Conservation (phyloP, 106 monocot genomes). For the Amphibolis antarctica region DNA sequence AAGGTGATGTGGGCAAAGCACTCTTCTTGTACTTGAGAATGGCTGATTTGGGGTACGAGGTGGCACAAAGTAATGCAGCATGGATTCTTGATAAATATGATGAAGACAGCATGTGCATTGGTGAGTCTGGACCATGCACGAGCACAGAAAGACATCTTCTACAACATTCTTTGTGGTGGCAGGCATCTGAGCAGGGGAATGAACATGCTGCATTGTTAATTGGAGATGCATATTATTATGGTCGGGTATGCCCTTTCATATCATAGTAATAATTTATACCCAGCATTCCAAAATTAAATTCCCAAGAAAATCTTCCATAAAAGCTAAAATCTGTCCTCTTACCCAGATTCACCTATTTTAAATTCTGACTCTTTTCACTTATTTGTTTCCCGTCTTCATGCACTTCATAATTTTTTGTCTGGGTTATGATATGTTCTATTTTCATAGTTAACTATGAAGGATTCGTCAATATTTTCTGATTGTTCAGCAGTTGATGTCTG, state of each 20-base stretch:
- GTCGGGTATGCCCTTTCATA: slow-evolving; percentile 48
- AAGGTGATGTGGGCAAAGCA: slow-evolving; percentile 80
- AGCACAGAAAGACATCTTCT: slow-evolving; percentile 78
- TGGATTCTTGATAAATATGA: slow-evolving; percentile 96
- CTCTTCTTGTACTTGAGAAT: slow-evolving; percentile 83
- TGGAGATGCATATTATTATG: slow-evolving; percentile 99
- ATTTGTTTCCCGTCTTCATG: neutral
- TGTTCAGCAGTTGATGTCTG: too few species aligned
- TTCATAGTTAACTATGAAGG: too few species aligned
- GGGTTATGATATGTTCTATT: too few species aligned
- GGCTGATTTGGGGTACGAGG: slow-evolving; percentile 93
- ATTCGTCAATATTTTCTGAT: too few species aligned
- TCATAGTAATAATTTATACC: neutral
- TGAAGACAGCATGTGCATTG: slow-evolving; percentile 83
- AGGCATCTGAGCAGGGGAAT: slow-evolving; percentile 98
- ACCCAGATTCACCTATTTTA: neutral
- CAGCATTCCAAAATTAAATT: neutral
- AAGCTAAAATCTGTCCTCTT: neutral
- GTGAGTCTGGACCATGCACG: slow-evolving; percentile 80
- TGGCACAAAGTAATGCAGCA: slow-evolving; percentile 98
- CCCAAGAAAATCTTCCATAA: neutral
- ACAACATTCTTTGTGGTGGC: slow-evolving; percentile 95
- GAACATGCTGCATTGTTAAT: slow-evolving; percentile 97
- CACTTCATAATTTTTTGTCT: too few species aligned
- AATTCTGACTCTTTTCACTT: neutral